Base-by-base conservation (phyloP, 129 eudicot species). In the Flaveria linearis region DNA sequence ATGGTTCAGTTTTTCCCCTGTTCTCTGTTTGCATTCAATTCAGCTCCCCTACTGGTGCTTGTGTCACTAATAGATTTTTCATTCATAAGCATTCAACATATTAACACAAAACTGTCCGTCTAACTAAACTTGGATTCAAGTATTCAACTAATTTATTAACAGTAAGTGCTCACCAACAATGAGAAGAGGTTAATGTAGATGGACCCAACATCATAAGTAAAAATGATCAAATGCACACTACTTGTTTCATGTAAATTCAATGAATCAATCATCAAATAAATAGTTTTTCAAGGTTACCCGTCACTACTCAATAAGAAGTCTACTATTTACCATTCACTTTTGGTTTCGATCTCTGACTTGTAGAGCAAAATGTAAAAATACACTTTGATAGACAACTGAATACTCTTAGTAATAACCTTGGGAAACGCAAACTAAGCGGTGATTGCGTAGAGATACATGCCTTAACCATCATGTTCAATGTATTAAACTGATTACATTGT, bases 41-140 rank as follows among this genome's bases (percentile, higher is more conserved):
- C 65, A 39, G 33, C 36, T 20, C 53, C 39, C 2, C 20, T 36
- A 33, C 11, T 30, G 50, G 76, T 33, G 33, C 28, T 51, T 71
- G 47, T 11, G 76, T 55, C 20, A 20, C 20, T 18, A 15, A 20
- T 39, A 55, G 77, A 26, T 3, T 56, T 18, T 39, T 18, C 53
- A 55, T 3, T 72, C 12, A 13, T 55, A 55, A 55, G 68, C 67
- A 36, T 72, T 14, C 15, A 53, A 9, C 76, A 71, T 20, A 71
- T 20, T 3, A 55, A 50, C 77, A 52, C 14, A 71, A 71, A 52
- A 41, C 69, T 22, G 45, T 4, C 26, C n/a, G 7, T 61, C 45
- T 61, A 46, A 60, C 66, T 36, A 33, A 62, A 45, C 61, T 74
- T 42, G 20, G 61, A 61, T 61, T 74, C 33, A 51, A 39, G 53